Evolutionary conservation across 1,284 basidiomycete species (phyloP).

Genomic region (Apiotrichum mycotoxinovorans): DNA sequence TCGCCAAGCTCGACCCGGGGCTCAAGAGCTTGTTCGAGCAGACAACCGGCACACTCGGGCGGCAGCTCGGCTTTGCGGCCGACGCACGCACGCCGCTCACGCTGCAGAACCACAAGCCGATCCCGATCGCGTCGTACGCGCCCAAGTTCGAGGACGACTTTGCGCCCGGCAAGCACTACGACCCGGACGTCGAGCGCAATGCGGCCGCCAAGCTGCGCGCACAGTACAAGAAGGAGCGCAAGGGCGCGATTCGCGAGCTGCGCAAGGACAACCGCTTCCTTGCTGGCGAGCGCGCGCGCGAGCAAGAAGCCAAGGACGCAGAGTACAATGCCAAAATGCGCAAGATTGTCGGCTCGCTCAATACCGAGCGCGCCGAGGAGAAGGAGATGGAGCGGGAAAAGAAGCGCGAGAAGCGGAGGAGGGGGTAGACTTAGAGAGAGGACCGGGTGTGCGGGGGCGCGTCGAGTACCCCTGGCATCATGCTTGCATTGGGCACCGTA

Average conservation of each 20-base stretch:
- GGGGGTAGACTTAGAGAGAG: conserved; percentile 4
- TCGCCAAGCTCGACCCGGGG: conserved; percentile 54
- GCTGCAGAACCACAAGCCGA: conserved; percentile 92
- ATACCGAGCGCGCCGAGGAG: conserved; percentile 89
- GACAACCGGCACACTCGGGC: conserved; percentile 54
- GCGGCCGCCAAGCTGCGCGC: conserved; percentile 79
- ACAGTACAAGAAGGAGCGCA: conserved; percentile 91
- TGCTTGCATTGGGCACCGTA: background rate
- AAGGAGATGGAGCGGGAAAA: conserved; percentile 80
- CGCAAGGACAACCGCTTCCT: conserved; percentile 93
- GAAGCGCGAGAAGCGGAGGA: conserved; percentile 65
- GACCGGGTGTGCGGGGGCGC: too few species aligned
- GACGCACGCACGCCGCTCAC: conserved; percentile 72
- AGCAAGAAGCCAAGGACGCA: conserved; percentile 76
- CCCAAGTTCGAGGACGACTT: conserved; percentile 89
- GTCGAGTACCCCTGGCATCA: too few species aligned
- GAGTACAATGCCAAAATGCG: conserved; percentile 76
- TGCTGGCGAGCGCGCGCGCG: conserved; percentile 77
- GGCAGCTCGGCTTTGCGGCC: conserved; percentile 68
- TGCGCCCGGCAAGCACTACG: conserved; percentile 67
- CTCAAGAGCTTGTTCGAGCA: conserved; percentile 57
- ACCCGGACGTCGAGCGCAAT: conserved; percentile 90
- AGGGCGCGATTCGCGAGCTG: conserved; percentile 94
- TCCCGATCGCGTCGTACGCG: conserved; percentile 86
- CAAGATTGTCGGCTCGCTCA: conserved; percentile 73